Percentiles rank a stretch among this genome's conserved stretches.
Evolutionary conservation across 1,139 yeast genomes (phyloP).

Genomic region (Debaryomyces fabryi): DNA sequence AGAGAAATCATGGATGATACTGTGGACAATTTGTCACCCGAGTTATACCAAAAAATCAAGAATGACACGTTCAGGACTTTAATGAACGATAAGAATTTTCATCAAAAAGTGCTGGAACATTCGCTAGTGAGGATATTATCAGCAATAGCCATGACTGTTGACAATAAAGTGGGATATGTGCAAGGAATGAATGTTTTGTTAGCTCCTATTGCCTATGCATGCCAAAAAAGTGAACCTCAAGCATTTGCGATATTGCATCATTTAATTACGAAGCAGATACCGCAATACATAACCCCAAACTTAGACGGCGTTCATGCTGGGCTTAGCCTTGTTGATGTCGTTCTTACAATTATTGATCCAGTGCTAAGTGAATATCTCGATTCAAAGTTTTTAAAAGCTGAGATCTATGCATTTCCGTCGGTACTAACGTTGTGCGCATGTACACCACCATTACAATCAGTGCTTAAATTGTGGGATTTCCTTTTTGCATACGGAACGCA

Average conservation of each 20-base stretch:
- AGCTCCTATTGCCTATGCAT: constrained; percentile 80
- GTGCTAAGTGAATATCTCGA: constrained; percentile 62
- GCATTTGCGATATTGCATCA: constrained; percentile 73
- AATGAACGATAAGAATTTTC: constrained; percentile 72
- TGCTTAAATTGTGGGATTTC: constrained; percentile 84
- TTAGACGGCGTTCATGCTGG: constrained; percentile 86
- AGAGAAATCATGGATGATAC: constrained; percentile 57
- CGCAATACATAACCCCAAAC: constrained; percentile 77
- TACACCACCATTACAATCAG: constrained; percentile 81
- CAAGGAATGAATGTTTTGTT: constrained; percentile 90
- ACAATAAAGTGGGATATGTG: constrained; percentile 59
- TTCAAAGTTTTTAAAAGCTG: constrained; percentile 72
- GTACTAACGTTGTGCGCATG: constrained; percentile 87
- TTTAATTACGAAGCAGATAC: constrained; percentile 63
- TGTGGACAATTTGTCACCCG: constrained; percentile 45
- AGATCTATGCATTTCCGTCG: constrained; percentile 87
- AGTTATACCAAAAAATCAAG: constrained; percentile 67
- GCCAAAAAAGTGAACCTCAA: constrained; percentile 78
- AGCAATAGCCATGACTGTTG: constrained; percentile 63
- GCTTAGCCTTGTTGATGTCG: constrained; percentile 64
- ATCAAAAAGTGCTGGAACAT: constrained; percentile 66
- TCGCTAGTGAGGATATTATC: constrained; percentile 70
- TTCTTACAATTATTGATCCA: constrained; percentile 73
- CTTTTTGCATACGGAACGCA: constrained; percentile 90
- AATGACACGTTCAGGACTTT: constrained; percentile 89